These are phyloP conservation scores for Acmispon strigosus DNA, from an alignment of 306 rosid genomes.

Conservation along the genomic window DNA sequence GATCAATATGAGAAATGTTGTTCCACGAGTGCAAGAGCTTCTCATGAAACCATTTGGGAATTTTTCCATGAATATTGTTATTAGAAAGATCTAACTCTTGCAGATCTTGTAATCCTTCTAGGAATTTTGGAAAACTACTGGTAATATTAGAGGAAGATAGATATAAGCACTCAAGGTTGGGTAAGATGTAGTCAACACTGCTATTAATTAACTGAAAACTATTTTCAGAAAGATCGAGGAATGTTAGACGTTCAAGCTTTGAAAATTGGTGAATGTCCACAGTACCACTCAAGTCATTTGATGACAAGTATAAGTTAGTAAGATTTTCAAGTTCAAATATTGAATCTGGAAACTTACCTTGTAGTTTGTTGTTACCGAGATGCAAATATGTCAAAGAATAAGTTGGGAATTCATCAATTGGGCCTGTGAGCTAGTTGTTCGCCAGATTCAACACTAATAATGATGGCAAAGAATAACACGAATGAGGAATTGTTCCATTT, in stretches of 20 bases:
- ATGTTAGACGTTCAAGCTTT: background rate
- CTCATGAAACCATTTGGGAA: conserved; percentile 20
- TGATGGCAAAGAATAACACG: too few relatives aligned
- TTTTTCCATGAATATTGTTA: background rate
- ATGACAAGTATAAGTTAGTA: too few relatives aligned
- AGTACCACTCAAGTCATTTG: background rate
- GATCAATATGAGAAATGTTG: fast-evolving
- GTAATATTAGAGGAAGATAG: conserved; percentile 13
- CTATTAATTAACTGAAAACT: background rate
- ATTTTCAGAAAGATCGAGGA: background rate
- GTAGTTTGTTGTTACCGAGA: background rate
- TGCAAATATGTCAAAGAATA: background rate
- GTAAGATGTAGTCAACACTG: background rate
- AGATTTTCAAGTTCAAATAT: background rate
- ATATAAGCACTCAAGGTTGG: background rate
- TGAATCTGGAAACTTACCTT: conserved; percentile 17
- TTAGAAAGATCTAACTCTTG: background rate
- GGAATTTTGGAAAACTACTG: background rate
- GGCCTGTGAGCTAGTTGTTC: background rate
- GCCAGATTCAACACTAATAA: background rate
- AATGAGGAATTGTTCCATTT: too few relatives aligned
- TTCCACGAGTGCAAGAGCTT: background rate
- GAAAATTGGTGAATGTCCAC: background rate
- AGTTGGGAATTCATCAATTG: background rate
- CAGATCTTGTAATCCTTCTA: background rate